Evolutionary conservation across 495 filamentous ascomycete species (phyloP).

Genomic region (Aspergillus kassunensis): DNA sequence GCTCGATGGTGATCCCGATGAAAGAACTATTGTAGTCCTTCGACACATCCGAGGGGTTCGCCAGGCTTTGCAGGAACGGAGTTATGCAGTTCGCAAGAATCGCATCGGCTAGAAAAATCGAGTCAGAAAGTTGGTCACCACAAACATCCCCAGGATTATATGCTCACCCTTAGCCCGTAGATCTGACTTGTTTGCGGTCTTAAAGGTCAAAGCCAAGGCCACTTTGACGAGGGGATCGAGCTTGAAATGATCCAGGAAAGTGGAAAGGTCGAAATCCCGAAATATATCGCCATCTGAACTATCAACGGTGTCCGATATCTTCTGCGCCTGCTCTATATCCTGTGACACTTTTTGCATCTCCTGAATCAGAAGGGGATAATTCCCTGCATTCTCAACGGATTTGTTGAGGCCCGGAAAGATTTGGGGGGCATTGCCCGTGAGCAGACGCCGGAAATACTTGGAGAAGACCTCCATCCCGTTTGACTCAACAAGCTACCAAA

Average conservation of each 20-base stretch:
- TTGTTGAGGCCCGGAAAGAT: slow-evolving; percentile 76
- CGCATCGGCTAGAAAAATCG: slow-evolving; percentile 61
- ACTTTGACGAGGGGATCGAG: slow-evolving; percentile 83
- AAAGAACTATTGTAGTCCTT: slow-evolving; percentile 64
- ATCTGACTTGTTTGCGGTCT: slow-evolving; percentile 70
- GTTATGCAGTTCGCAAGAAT: slow-evolving; percentile 72
- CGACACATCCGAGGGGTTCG: slow-evolving; percentile 50
- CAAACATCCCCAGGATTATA: background rate
- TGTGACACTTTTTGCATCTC: slow-evolving; percentile 81
- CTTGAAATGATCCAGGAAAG: slow-evolving; percentile 91
- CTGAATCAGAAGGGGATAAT: slow-evolving; percentile 72
- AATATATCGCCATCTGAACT: slow-evolving; percentile 83
- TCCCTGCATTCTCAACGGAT: slow-evolving; percentile 66
- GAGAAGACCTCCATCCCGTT: slow-evolving; percentile 96
- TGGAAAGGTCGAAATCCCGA: slow-evolving; percentile 87
- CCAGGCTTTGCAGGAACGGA: slow-evolving; percentile 69
- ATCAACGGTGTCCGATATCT: slow-evolving; percentile 91
- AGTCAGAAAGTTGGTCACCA: slow-evolving; percentile 20
- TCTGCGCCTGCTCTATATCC: slow-evolving; percentile 76
- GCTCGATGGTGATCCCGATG: slow-evolving; percentile 73
- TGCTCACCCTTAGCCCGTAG: slow-evolving; percentile 80
- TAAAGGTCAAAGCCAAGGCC: slow-evolving; percentile 84
- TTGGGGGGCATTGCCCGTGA: slow-evolving; percentile 76
- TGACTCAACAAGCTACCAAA: slow-evolving; percentile 74
- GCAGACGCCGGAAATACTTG: slow-evolving; percentile 85